Base-by-base conservation (phyloP, 2,329 filamentous ascomycete genomes). In the Coniochaeta ligniaria region DNA sequence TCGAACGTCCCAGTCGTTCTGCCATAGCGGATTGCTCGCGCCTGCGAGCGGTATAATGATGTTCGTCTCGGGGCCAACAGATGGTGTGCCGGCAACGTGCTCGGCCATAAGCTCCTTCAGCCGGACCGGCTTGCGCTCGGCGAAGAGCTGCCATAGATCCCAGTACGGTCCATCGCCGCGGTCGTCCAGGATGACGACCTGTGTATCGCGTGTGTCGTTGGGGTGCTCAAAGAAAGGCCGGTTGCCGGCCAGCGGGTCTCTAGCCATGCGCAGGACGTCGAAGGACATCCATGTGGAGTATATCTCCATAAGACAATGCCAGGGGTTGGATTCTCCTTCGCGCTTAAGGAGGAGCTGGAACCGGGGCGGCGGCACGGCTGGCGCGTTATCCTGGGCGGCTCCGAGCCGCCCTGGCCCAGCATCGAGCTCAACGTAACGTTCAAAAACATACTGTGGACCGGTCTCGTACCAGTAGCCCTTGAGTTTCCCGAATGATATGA, bases 1-100 rank as follows among this genome's bases (percentile, higher is more conserved):
- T 22, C 67, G 66, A 6, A 67, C 59, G 6, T 68, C 64, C 71
- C 72, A 76, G 62, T 78, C 74, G n/a, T 71, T 73, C 60, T 75
- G 70, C 76, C 76, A 78, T 20, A 75, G 63, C 0, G 76, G 75
- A 62, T 76, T 78, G 64, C 70, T 72, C 22, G 68, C 73, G 50
- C 76, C 76, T 12, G 76, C 67, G 3, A 78, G 65, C 1, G 76
- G 76, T 22, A 78, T 61, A 59, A 79, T 72, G 36, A 78, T 35
- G 59, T 73, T 72, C 52, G 67, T 63, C 20, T 35, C 20, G 24
- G 55, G 59, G 38, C 68, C 59, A 31, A 31, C 58, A 6, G 43
- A 26, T 14, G 17, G 8, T 9, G 43, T 8, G 24, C 17, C 43
- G n/a, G 43, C 6, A 16, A 47, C 24, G 24, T 47, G 43, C 58